These are phyloP conservation scores for Boletellus ananas DNA, from an alignment of 768 basidiomycete genomes.

Conservation along the genomic window DNA sequence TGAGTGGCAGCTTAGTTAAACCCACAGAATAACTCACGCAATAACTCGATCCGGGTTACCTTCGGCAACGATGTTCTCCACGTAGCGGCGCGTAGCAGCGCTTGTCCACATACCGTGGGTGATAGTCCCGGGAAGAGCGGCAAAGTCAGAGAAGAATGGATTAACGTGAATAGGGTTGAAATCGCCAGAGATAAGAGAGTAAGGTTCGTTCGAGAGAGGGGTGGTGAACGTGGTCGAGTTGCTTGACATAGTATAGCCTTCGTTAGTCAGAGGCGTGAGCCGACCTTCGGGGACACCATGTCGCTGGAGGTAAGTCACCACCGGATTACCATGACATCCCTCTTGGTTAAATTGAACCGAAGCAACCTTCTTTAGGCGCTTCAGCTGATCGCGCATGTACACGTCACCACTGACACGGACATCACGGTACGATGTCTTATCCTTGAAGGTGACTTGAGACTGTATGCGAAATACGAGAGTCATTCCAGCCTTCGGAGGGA, in stretches of 20 bases:
- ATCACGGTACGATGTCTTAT: conserved; percentile 78
- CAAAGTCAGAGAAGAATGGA: conserved; percentile 95
- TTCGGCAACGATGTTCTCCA: conserved; percentile 92
- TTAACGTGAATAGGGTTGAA: conserved; percentile 99
- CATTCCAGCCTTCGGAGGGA: conserved; percentile 74
- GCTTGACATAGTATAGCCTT: conserved; percentile 80
- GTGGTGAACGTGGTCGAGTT: conserved; percentile 67
- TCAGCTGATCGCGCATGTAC: conserved; percentile 84
- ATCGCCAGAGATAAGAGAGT: conserved; percentile 94
- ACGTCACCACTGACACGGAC: conserved; percentile 82
- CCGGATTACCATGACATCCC: conserved; percentile 89
- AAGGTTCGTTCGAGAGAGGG: conserved; percentile 91
- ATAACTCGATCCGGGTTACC: conserved; percentile 89
- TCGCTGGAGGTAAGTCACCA: conserved; percentile 88
- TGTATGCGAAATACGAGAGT: conserved; percentile 86
- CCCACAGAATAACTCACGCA: conserved; percentile 51
- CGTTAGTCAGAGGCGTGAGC: conserved; percentile 71
- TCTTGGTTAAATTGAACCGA: conserved; percentile 84
- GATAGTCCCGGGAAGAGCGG: conserved; percentile 91
- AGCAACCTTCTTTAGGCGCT: conserved; percentile 84
- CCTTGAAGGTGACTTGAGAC: conserved; percentile 87
- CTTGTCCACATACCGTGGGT: conserved; percentile 98
- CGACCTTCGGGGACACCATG: conserved; percentile 80
- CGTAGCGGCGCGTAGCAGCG: conserved; percentile 87
- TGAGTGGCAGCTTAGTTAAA: conserved; percentile 1